phyloP scores from a whole-genome alignment of 1,284 basidiomycete genomes.

The Paramarasmius palmivorus region DNA sequence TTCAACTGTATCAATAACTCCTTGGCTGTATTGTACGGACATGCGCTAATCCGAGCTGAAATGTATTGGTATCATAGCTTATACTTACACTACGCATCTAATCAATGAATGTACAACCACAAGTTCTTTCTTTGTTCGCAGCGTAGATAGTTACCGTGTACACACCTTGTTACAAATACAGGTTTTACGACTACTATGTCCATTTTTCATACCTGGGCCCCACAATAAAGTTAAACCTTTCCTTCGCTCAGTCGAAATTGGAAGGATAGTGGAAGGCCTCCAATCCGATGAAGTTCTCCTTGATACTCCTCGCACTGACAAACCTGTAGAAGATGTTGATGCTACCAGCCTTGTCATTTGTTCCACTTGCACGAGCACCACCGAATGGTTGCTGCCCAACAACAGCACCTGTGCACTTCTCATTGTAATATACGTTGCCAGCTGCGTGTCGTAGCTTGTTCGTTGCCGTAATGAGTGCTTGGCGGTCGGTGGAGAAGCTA shows the following conservation, averaged over 20 bases:
- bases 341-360: conserved; percentile 97
- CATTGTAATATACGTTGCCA: conserved; percentile 94
- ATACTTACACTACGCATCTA: no score
- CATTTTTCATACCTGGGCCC: no score
- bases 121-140: no score
- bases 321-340: conserved; percentile 91
- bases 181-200: no score
- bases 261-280: conserved; percentile 84
- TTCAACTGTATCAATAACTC: no score
- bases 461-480: conserved; percentile 74
- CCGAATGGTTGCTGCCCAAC: conserved; percentile 98
- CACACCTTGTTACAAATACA: no score
- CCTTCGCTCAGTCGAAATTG: conserved; percentile 62
- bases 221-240: not conserved
- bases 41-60: no score
- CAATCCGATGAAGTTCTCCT: conserved; percentile 89
- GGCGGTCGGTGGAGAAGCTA: conserved; percentile 83
- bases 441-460: conserved; percentile 84
- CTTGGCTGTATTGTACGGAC: no score
- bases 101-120: no score
- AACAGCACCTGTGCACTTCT: conserved; percentile 95
- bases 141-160: no score
- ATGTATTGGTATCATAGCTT: no score
- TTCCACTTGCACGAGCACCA: conserved; percentile 90
- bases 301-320: conserved; percentile 89